Evolutionary conservation across 352 stramenopile genomes (phyloP).

Genomic region (Phytopythium cucurbitacearum): DNA sequence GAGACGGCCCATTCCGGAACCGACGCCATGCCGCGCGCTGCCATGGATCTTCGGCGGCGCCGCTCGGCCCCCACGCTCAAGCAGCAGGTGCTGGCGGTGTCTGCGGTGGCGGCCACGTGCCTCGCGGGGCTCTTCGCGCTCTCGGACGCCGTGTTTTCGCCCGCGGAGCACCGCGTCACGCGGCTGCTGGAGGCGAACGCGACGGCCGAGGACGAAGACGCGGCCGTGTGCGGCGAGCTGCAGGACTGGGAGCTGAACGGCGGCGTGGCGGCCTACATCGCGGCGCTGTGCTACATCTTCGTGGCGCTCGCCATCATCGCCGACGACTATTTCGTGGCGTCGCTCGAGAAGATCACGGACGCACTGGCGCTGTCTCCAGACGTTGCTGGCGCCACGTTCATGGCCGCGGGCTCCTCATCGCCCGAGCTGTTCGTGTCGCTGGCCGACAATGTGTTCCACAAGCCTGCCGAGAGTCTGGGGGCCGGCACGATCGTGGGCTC

Average conservation of each 20-base stretch:
- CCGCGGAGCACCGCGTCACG: neutral
- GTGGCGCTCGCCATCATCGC: constrained; percentile 85
- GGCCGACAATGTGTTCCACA: constrained; percentile 74
- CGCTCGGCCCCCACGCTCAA: neutral
- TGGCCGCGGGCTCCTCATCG: constrained; percentile 77
- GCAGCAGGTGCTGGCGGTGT: constrained; percentile 5
- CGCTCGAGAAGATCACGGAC: constrained; percentile 77
- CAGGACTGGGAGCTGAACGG: constrained; percentile 47
- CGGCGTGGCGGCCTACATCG: constrained; percentile 59
- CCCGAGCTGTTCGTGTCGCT: constrained; percentile 80
- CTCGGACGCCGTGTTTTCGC: neutral
- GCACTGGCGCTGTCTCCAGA: constrained; percentile 57
- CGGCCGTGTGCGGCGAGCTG: constrained; percentile 23
- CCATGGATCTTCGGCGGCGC: neutral
- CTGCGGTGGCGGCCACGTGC: neutral
- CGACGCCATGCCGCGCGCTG: no score
- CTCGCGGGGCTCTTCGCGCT: constrained; percentile 1
- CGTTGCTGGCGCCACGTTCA: constrained; percentile 80
- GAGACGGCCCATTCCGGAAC: no score
- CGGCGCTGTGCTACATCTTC: constrained; percentile 71
- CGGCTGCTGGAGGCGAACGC: constrained; percentile 17
- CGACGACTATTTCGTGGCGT: constrained; percentile 85
- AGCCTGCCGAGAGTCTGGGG: constrained; percentile 55
- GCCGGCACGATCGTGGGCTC: constrained; percentile 85
- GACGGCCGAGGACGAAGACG: constrained; percentile 13